Percentiles rank a stretch among this genome's conserved stretches.
phyloP scores from a whole-genome alignment of 768 basidiomycete genomes.

The Suillus tomentosus region DNA sequence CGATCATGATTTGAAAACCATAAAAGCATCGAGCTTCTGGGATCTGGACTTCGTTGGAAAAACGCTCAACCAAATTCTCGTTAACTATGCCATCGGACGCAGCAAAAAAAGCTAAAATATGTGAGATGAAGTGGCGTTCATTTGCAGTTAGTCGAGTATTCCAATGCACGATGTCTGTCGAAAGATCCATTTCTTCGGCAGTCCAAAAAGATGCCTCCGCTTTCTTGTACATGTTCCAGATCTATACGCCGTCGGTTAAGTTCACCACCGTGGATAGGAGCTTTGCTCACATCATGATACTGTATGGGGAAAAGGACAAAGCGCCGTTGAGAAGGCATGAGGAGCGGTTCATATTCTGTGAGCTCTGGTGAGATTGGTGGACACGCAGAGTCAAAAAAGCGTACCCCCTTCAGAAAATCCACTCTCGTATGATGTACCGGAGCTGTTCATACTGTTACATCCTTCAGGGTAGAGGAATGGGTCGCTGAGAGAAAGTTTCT shows the following conservation, averaged over 20 bases:
- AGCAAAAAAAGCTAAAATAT: conserved; percentile 95
- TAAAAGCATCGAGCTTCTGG: conserved; percentile 97
- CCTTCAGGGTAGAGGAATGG: background rate
- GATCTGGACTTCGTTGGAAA: conserved; percentile 88
- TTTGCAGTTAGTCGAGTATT: conserved; percentile 73
- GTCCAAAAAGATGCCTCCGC: conserved; percentile 96
- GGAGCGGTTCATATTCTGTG: conserved; percentile 57
- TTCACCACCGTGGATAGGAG: background rate
- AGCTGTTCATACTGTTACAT: background rate
- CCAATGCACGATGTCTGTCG: conserved; percentile 86
- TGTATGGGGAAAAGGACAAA: conserved; percentile 92
- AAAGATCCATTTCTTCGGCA: conserved; percentile 89
- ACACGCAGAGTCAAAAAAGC: background rate
- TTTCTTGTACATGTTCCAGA: conserved; percentile 96
- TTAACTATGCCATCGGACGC: conserved; percentile 97
- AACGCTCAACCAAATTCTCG: conserved; percentile 93
- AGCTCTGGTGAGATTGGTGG: background rate
- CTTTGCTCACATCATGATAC: conserved; percentile 74
- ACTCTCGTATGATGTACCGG: background rate
- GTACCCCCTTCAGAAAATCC: background rate
- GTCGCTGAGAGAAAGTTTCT: background rate
- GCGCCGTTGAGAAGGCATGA: conserved; percentile 69
- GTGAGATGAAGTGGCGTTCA: conserved; percentile 89
- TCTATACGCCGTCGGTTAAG: conserved; percentile 44
- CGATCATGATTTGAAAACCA: conserved; percentile 99